Conservation (phyloP, 306 rosid genomes). For the Ochetophila trinervis region DNA sequence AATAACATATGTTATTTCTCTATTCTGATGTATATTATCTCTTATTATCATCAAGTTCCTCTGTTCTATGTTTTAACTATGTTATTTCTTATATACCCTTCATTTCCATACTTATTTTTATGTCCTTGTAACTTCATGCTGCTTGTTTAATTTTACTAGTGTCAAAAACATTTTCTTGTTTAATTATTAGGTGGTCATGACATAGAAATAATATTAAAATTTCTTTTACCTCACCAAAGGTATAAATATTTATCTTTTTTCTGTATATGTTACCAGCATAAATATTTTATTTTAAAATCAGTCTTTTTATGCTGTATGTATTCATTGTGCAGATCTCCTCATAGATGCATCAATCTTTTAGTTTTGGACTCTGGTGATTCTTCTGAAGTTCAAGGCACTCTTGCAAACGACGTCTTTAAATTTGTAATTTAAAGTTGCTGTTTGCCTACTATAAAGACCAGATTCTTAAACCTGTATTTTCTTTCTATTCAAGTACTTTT, state of each 20-base stretch:
- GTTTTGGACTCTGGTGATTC: constrained; percentile 82
- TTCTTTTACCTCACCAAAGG: constrained; percentile 34
- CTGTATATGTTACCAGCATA: constrained; percentile 10
- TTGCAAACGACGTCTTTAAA: constrained; percentile 70
- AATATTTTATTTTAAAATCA: constrained; percentile 30
- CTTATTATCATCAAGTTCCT: neutral
- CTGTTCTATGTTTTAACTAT: neutral
- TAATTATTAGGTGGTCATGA: neutral
- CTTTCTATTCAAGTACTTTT: constrained; percentile 10
- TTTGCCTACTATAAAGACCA: constrained; percentile 45
- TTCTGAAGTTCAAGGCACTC: constrained; percentile 72
- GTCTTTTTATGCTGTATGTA: constrained; percentile 51
- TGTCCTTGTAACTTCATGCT: neutral
- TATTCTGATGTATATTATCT: neutral
- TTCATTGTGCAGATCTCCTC: constrained; percentile 71
- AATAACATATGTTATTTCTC: neutral
- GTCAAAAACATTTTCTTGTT: neutral
- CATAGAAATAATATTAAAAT: constrained; percentile 4
- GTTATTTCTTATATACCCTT: neutral
- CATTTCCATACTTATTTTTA: neutral
- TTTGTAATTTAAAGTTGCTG: constrained; percentile 38
- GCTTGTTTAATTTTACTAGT: neutral
- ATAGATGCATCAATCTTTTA: constrained; percentile 72
- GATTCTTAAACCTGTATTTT: constrained; percentile 28
- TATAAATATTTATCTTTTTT: constrained; percentile 26